These are phyloP conservation scores for Hysterangium stoloniferum DNA, from an alignment of 768 basidiomycete species.

Conservation along the genomic window DNA sequence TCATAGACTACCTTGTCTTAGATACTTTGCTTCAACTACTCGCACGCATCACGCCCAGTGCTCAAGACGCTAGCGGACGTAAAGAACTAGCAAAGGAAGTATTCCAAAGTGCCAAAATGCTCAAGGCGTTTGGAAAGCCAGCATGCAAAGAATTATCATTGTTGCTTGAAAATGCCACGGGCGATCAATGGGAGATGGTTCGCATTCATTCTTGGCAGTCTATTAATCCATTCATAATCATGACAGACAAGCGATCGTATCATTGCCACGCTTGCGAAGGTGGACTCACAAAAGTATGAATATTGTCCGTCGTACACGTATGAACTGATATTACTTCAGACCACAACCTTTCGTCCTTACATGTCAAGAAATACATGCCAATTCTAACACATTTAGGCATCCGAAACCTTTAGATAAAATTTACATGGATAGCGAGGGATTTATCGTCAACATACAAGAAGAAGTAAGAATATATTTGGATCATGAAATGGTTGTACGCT, in stretches of 20 bases:
- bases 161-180: neutral
- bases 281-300: neutral
- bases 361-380: neutral
- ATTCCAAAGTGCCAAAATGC: neutral
- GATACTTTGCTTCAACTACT: neutral
- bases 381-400: neutral
- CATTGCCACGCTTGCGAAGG: neutral
- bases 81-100: neutral
- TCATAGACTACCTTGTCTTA: conserved; percentile 1
- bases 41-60: conserved; percentile 3
- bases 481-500: neutral
- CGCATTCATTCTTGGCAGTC: neutral
- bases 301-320: neutral
- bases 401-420: neutral
- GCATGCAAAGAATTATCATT: neutral
- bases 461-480: neutral
- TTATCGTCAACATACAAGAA: conserved; percentile 3
- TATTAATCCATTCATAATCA: neutral
- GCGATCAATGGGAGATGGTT: conserved; percentile 1
- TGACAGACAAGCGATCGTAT: neutral
- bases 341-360: conserved; percentile 1
- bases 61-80: neutral
- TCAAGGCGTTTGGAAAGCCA: neutral
- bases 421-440: neutral
- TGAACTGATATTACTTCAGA: neutral